Conservation (phyloP, 179 eudicot species). For the Amaranthus tricolor region DNA sequence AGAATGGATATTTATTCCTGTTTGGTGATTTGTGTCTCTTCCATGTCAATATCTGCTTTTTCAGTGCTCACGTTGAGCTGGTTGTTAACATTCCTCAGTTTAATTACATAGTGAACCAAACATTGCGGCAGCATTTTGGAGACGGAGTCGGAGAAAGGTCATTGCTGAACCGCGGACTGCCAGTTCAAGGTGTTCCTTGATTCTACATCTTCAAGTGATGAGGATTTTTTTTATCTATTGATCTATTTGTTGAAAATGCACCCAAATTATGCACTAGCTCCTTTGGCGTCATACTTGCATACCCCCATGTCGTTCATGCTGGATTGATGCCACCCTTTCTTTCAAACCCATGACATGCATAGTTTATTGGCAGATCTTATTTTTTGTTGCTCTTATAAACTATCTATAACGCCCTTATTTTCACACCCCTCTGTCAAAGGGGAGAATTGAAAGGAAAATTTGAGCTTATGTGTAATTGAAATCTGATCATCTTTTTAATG, state of each 20-base stretch:
- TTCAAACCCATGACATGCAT: not conserved
- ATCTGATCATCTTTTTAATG: slow-evolving; percentile 9
- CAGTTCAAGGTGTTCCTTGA: slow-evolving; percentile 77
- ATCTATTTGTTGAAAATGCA: slow-evolving; percentile 14
- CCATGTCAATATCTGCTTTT: slow-evolving; percentile 15
- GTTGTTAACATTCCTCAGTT: slow-evolving; percentile 47
- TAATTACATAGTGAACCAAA: slow-evolving; percentile 84
- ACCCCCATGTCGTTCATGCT: slow-evolving; percentile 9
- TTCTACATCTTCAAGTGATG: slow-evolving; percentile 26
- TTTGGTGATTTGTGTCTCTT: slow-evolving; percentile 17
- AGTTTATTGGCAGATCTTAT: not conserved
- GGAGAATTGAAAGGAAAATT: not conserved
- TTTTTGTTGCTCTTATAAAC: not conserved
- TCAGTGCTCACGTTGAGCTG: slow-evolving; percentile 25
- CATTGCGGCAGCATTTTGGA: slow-evolving; percentile 82
- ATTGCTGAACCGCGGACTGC: slow-evolving; percentile 93
- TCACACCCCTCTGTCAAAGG: not conserved
- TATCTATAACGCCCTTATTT: not conserved
- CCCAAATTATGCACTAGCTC: not conserved
- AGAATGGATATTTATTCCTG: not conserved
- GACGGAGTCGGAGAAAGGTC: slow-evolving; percentile 88
- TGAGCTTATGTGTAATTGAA: not conserved
- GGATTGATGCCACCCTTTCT: not conserved
- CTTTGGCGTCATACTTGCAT: slow-evolving; percentile 14
- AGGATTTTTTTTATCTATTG: slow-evolving; percentile 2